phyloP scores from a whole-genome alignment of 2,329 filamentous ascomycete species.

The Aspergillus novofumigatus region DNA sequence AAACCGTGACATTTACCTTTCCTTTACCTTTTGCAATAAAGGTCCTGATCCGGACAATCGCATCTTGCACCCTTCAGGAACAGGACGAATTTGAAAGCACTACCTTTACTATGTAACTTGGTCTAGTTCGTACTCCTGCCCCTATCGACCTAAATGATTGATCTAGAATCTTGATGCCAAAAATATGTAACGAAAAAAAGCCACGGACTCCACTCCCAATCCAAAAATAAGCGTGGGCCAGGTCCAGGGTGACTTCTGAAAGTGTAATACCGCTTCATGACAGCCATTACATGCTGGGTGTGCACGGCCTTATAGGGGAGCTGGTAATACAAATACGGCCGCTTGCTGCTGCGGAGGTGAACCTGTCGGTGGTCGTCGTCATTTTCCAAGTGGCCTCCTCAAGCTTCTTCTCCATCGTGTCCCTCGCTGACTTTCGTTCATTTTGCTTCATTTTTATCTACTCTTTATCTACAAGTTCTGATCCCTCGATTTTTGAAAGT shows the following conservation, averaged over 20 bases:
- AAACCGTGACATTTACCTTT: conserved; percentile 12
- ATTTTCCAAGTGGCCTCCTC: not conserved
- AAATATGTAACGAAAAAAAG: not conserved
- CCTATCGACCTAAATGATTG: not conserved
- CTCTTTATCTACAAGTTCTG: not conserved
- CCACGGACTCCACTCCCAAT: not conserved
- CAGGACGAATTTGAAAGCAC: not conserved
- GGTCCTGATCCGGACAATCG: conserved; percentile 1
- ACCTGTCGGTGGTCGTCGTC: not conserved
- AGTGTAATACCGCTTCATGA: not conserved
- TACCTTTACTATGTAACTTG: not conserved
- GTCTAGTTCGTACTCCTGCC: no score
- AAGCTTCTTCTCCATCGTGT: not conserved
- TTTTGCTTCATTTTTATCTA: not conserved
- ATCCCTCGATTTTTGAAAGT: not conserved
- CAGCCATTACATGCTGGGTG: not conserved
- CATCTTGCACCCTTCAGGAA: not conserved
- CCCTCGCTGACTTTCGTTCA: not conserved
- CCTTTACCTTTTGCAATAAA: no score
- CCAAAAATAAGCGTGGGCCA: not conserved
- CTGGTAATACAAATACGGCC: no score
- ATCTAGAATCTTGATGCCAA: not conserved
- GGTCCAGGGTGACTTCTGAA: not conserved
- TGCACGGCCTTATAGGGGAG: not conserved
- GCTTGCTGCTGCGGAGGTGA: not conserved